Conservation (phyloP, 805 yeast genomes). For the Candida krabiensis region DNA sequence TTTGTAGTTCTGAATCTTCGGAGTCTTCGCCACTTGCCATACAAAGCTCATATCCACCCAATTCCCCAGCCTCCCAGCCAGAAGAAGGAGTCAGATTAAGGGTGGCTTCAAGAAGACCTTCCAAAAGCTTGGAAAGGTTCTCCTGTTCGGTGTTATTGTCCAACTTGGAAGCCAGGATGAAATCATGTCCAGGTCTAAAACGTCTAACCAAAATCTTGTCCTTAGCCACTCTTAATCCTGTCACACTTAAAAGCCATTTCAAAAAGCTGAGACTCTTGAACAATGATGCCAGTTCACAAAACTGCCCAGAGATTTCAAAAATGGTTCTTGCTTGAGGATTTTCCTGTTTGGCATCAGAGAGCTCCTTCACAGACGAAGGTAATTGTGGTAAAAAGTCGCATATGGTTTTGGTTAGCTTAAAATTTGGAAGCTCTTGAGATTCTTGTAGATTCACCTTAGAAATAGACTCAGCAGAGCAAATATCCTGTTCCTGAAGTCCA, state of each 20-base stretch:
- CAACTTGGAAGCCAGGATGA: slow-evolving; percentile 75
- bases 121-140: slow-evolving; percentile 32
- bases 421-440: slow-evolving; percentile 57
- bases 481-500: slow-evolving; percentile 45
- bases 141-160: slow-evolving; percentile 36
- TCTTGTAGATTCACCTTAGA: slow-evolving; percentile 25
- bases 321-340: slow-evolving; percentile 19
- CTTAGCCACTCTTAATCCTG: slow-evolving; percentile 60
- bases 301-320: slow-evolving; percentile 28
- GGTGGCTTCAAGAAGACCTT: slow-evolving; percentile 72
- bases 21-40: slow-evolving; percentile 58
- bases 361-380: not conserved
- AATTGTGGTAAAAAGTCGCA: slow-evolving; percentile 9
- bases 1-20: slow-evolving; percentile 42
- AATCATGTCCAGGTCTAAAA: slow-evolving; percentile 94
- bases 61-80: slow-evolving; percentile 87
- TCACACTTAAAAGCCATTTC: slow-evolving; percentile 65
- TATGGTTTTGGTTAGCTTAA: slow-evolving; percentile 30
- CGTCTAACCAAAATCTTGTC: slow-evolving; percentile 76
- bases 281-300: slow-evolving; percentile 57
- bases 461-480: slow-evolving; percentile 35
- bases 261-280: slow-evolving; percentile 61
- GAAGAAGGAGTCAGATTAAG: slow-evolving; percentile 75
- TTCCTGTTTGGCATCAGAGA: slow-evolving; percentile 5
- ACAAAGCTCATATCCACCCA: slow-evolving; percentile 92